These are phyloP conservation scores for Diaporthe longicolla DNA, from an alignment of 2,329 filamentous ascomycete genomes.

Conservation along the genomic window DNA sequence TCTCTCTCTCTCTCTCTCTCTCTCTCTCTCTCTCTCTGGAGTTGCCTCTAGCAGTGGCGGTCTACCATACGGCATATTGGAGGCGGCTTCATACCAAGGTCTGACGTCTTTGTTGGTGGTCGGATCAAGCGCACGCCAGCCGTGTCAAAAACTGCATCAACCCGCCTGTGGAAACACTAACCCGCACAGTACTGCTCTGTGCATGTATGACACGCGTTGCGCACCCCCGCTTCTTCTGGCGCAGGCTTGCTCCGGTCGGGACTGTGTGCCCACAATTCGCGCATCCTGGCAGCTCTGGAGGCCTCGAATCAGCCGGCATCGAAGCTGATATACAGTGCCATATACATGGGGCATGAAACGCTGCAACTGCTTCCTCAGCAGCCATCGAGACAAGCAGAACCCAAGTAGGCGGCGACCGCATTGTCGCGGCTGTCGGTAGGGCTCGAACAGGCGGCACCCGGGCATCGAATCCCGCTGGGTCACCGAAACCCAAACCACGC, in stretches of 20 bases:
- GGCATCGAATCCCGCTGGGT: slow-evolving; percentile 35
- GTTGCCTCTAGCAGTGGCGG: slow-evolving; percentile 7
- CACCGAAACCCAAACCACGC: slow-evolving; percentile 38
- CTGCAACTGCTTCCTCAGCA: slow-evolving; percentile 16
- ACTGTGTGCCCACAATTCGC: slow-evolving; percentile 35
- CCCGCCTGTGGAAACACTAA: slow-evolving; percentile 1
- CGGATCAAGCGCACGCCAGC: slow-evolving; percentile 17
- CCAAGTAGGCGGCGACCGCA: background rate
- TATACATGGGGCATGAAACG: slow-evolving; percentile 25
- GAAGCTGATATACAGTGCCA: slow-evolving; percentile 36
- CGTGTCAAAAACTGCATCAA: slow-evolving; percentile 24
- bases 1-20: background rate
- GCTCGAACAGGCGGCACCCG: slow-evolving; percentile 25
- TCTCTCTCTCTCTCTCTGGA: background rate
- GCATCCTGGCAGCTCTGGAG: slow-evolving; percentile 33
- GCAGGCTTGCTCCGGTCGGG: slow-evolving; percentile 17
- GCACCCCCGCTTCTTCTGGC: slow-evolving; percentile 24
- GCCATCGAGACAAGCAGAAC: slow-evolving; percentile 10
- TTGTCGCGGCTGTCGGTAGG: slow-evolving; percentile 31
- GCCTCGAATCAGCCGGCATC: slow-evolving; percentile 23
- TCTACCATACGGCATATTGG: slow-evolving; percentile 4
- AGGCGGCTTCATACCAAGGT: background rate
- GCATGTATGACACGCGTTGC: slow-evolving; percentile 2
- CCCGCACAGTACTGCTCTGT: slow-evolving; percentile 12
- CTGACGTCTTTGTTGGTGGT: slow-evolving; percentile 22